Conservation (phyloP, 2,329 filamentous ascomycete species). For the Neofusicoccum umdonicola region DNA sequence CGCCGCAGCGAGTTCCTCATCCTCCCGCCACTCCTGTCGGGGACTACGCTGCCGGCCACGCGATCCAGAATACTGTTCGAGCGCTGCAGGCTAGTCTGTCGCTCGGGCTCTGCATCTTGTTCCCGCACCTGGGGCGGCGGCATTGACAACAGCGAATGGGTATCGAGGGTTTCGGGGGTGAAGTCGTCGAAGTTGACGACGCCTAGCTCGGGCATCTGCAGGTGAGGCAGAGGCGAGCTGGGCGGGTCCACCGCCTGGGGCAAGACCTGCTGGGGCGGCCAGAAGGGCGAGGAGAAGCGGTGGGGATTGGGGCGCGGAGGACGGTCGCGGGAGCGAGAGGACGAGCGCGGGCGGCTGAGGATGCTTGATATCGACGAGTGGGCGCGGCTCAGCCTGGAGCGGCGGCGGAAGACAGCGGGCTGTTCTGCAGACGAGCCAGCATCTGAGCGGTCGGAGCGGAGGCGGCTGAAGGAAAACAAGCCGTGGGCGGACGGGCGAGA, state of each 20-base stretch:
- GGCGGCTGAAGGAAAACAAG: conserved; percentile 31
- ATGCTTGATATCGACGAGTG: conserved; percentile 34
- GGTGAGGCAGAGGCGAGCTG: conserved; percentile 32
- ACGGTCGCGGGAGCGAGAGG: conserved; percentile 15
- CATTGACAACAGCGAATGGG: background rate
- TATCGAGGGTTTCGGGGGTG: conserved; percentile 18
- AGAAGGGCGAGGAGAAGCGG: conserved; percentile 22
- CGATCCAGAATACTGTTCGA: conserved; percentile 17
- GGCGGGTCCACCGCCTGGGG: conserved; percentile 24
- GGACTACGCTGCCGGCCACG: conserved; percentile 9
- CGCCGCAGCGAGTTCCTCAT: conserved; percentile 48
- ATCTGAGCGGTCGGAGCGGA: conserved; percentile 32
- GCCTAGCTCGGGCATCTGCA: conserved; percentile 34
- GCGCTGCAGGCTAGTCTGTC: background rate
- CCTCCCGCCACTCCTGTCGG: conserved; percentile 38
- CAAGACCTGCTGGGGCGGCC: conserved; percentile 20
- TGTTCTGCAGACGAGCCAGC: conserved; percentile 29
- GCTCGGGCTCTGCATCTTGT: background rate
- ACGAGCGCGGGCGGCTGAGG: conserved; percentile 22
- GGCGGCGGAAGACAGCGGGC: conserved; percentile 26
- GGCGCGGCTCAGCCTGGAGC: conserved; percentile 33
- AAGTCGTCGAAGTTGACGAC: conserved; percentile 38
- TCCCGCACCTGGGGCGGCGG: background rate
- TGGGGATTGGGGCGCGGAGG: conserved; percentile 23
- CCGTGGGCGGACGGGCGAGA: conserved; percentile 25